Percentiles rank a stretch among this genome's conserved stretches.
Evolutionary conservation across 208 protist genomes (phyloP).

Genomic region (Crithidia sp.): DNA sequence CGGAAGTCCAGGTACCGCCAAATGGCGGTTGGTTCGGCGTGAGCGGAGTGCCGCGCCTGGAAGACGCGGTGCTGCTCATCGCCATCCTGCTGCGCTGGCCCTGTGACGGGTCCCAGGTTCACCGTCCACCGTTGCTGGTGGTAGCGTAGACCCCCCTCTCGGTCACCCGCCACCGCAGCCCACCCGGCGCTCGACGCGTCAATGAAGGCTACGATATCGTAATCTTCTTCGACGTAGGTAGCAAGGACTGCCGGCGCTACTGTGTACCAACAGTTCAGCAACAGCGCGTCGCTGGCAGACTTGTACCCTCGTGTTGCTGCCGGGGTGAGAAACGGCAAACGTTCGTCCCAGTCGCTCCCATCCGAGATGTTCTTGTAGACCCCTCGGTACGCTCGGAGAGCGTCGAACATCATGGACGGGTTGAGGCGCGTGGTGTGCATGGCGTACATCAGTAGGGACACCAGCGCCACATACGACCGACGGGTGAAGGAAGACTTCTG

Average conservation of each 20-base stretch:
- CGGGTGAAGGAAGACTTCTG: constrained; percentile 7
- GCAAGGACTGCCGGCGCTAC: not conserved
- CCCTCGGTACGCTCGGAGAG: constrained; percentile 12
- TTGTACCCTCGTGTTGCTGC: not conserved
- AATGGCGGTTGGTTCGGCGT: constrained; percentile 3
- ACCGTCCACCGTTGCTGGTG: constrained; percentile 9
- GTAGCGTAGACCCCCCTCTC: not conserved
- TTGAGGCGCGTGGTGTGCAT: constrained; percentile 25
- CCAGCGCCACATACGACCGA: constrained; percentile 1
- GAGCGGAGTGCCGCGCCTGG: not conserved
- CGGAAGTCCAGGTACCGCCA: constrained; percentile 6
- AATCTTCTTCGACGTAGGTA: not conserved
- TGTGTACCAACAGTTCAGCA: constrained; percentile 4
- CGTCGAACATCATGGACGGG: constrained; percentile 14
- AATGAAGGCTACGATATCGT: not conserved
- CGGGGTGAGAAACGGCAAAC: constrained; percentile 5
- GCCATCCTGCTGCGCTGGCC: not conserved
- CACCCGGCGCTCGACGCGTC: constrained; percentile 5
- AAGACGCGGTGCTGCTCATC: not conserved
- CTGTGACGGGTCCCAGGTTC: constrained; percentile 6
- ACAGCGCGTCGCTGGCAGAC: not conserved
- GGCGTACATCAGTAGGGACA: constrained; percentile 14
- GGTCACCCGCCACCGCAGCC: not conserved
- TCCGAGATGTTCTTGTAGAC: constrained; percentile 4
- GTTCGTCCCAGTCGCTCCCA: constrained; percentile 12